Base-by-base conservation (phyloP, 2,329 filamentous ascomycete genomes). In the Hortaea sp. region DNA sequence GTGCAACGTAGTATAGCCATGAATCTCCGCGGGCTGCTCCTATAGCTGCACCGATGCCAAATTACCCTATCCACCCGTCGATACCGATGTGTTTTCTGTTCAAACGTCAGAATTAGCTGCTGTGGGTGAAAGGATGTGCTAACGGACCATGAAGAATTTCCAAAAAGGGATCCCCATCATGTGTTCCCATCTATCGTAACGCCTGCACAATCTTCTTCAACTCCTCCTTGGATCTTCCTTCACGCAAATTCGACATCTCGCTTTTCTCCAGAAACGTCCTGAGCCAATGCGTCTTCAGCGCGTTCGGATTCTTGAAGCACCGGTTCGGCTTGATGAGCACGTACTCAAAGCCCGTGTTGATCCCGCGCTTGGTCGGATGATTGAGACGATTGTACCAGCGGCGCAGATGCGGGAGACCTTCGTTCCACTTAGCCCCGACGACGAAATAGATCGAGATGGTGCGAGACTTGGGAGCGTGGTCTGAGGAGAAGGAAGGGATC, bases 391-490 rank as follows among this genome's bases (percentile, higher is more conserved):
- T 46, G 4, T 42, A 9, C 44, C 44, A 46, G 11, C 44, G 44
- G 7, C 10, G 7, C 2, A 43, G 29, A 12, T n/a, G 13, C 41
- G 7, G 11, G 12, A 11, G 41, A 2, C 11, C 10, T 7, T n/a
- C 10, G 6, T 28, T 7, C 10, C 30, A 11, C 6, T 6, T 6
- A 2, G 7, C 30, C 3, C 9, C 6, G 7, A 35, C 3, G 28
- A 13, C 4, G 7, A 46, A 39, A 7, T 35, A 7, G 13, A 46
- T 37, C 12, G 11, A 30, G 43, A 45, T 45, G 5, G 11, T 41
- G 12, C 43, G 43, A 5, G 31, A 28, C 5, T 13, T 20, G 7
- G 35, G 35, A 5, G 55, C 81, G 84, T 7, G 39, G 9, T 11
- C 29, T 11, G 11, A 27, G 7, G 34, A 41, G 10, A 48, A 27